Evolutionary conservation across 176 grass and related monocot species (phyloP).

Genomic region (Oryza australiensis): DNA sequence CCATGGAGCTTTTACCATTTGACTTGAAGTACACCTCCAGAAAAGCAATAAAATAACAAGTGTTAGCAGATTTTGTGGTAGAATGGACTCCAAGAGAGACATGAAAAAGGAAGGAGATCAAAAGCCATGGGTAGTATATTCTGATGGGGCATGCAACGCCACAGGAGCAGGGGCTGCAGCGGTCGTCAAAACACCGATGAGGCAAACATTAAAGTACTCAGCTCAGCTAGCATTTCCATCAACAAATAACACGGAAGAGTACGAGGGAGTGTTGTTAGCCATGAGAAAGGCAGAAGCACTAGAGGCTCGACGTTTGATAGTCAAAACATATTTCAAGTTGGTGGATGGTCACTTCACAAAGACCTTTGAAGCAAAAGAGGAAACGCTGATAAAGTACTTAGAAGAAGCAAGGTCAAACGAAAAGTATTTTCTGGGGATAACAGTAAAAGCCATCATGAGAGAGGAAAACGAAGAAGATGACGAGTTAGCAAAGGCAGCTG

Average conservation of each 20-base stretch:
- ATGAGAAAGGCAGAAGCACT: background rate
- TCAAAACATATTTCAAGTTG: background rate
- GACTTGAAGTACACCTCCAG: no score
- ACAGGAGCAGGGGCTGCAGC: background rate
- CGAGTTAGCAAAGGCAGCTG: no score
- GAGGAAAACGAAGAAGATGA: no score
- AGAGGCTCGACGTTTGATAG: background rate
- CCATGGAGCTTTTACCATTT: no score
- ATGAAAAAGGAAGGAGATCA: background rate
- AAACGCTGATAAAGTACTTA: background rate
- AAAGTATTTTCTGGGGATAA: no score
- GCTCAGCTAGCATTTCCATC: background rate
- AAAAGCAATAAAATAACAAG: no score
- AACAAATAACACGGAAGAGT: background rate
- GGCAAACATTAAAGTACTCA: background rate
- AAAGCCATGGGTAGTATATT: background rate
- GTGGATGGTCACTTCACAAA: no score
- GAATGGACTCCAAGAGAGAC: background rate
- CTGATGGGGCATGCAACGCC: background rate
- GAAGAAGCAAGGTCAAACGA: background rate
- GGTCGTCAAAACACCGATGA: background rate
- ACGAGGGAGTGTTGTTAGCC: background rate
- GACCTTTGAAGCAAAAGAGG: no score
- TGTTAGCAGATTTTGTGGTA: no score
- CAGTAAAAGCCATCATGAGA: background rate